These are phyloP conservation scores for Euryodendron excelsum DNA, from an alignment of 148 eudicot genomes.

Conservation along the genomic window DNA sequence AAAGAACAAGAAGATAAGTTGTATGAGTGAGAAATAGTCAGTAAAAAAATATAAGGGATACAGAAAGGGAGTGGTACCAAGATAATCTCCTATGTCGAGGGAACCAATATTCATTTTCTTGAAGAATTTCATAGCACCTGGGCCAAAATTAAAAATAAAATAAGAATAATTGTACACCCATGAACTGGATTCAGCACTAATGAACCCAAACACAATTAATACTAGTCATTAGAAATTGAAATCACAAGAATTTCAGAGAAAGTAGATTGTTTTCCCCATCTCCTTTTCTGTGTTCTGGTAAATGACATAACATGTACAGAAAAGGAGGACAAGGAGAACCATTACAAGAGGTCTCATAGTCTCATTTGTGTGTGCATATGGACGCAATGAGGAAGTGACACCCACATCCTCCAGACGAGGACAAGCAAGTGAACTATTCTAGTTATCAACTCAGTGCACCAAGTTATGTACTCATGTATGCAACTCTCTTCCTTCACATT, in stretches of 20 bases:
- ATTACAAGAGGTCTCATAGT: not conserved
- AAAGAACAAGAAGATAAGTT: not conserved
- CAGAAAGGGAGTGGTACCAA: conserved; percentile 39
- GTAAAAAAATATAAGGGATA: not conserved
- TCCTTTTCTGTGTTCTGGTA: not conserved
- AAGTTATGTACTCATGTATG: not conserved
- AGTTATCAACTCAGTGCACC: not conserved
- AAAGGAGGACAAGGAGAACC: not conserved
- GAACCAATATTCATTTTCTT: conserved; percentile 48
- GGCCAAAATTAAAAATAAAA: conserved; percentile 2
- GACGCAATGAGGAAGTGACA: not conserved
- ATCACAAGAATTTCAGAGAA: not conserved
- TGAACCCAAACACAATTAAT: not conserved
- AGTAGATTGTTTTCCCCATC: not conserved
- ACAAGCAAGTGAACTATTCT: not conserved
- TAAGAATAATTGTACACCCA: not conserved
- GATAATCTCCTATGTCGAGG: conserved; percentile 63
- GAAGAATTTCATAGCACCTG: conserved; percentile 55
- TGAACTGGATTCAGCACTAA: not conserved
- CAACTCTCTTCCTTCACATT: not conserved
- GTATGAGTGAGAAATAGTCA: not conserved
- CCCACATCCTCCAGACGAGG: conserved; percentile 1
- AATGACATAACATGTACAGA: not conserved
- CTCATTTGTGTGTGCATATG: not conserved
- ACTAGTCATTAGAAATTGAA: not conserved